Evolutionary conservation across 805 yeast species (phyloP).

Genomic region (Wickerhamiella hasegawae): DNA sequence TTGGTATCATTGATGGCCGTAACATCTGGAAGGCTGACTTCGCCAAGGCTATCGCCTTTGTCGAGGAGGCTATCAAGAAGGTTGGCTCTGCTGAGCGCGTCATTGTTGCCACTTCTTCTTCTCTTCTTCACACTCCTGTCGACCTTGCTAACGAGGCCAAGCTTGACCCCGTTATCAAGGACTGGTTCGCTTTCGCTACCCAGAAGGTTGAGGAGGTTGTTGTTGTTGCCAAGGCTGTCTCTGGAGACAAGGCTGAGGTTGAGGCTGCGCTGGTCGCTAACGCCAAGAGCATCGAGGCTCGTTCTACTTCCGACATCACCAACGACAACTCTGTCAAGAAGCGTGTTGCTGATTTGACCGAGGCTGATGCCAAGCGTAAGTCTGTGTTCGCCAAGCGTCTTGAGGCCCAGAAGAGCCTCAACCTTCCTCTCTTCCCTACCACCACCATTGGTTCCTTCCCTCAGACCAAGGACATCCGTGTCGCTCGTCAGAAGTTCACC

Average conservation of each 20-base stretch:
- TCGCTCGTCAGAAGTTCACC: conserved; percentile 94
- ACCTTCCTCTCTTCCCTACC: conserved; percentile 98
- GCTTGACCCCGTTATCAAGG: conserved; percentile 79
- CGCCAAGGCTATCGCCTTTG: conserved; percentile 67
- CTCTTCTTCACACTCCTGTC: conserved; percentile 96
- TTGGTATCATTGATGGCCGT: conserved; percentile 97
- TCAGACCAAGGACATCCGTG: conserved; percentile 97
- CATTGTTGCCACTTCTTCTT: conserved; percentile 86
- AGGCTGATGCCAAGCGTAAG: conserved; percentile 61
- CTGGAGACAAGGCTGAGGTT: conserved; percentile 56
- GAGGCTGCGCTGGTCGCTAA: conserved; percentile 66
- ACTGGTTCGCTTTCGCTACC: conserved; percentile 97
- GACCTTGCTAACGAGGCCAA: conserved; percentile 86
- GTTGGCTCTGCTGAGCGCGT: conserved; percentile 63
- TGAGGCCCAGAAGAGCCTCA: conserved; percentile 73
- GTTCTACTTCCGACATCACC: conserved; percentile 76
- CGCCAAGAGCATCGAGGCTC: conserved; percentile 69
- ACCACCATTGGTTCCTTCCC: conserved; percentile 99
- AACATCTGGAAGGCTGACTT: conserved; percentile 98
- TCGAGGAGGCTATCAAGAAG: conserved; percentile 67
- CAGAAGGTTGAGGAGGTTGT: conserved; percentile 92
- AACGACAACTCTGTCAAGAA: conserved; percentile 81
- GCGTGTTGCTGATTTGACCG: conserved; percentile 60
- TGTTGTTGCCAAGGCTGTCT: conserved; percentile 69
- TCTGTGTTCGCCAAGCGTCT: conserved; percentile 77